Percentiles rank a stretch among this genome's conserved stretches.
Evolutionary conservation across 169 alveolate genomes (phyloP).

Genomic region (Cryptosporidium canis): DNA sequence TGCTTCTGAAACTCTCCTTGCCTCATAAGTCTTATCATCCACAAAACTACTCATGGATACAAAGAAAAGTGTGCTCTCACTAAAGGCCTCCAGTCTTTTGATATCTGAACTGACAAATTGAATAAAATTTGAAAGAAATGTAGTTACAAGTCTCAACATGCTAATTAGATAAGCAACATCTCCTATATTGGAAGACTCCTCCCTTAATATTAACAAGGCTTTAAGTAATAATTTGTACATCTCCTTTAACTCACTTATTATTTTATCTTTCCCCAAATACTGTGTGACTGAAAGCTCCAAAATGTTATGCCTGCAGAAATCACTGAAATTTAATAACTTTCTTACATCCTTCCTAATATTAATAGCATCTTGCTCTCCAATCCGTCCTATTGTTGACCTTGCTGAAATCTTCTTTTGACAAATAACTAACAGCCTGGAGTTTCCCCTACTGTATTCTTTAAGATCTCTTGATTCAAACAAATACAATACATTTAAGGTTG

Average conservation of each 20-base stretch:
- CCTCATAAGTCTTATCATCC: neutral
- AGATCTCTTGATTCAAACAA: neutral
- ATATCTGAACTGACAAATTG: neutral
- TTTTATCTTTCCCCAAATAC: neutral
- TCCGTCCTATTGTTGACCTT: neutral
- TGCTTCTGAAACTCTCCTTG: no score
- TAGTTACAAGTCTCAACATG: neutral
- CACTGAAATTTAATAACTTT: neutral
- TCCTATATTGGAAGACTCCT: neutral
- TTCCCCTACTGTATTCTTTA: no score
- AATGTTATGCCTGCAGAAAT: neutral
- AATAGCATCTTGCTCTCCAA: neutral
- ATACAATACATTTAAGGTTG: neutral
- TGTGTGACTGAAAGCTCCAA: neutral
- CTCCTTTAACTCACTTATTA: neutral
- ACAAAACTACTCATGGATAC: neutral
- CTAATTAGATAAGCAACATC: neutral
- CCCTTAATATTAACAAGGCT: neutral
- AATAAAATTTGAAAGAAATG: neutral
- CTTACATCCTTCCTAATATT: neutral
- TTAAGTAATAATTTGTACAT: neutral
- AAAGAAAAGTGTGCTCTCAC: neutral
- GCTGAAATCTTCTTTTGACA: neutral
- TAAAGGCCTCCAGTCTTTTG: neutral
- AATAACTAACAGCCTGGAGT: neutral